These are phyloP conservation scores for Myxozyma kluyveri DNA, from an alignment of 805 yeast genomes.

Conservation along the genomic window DNA sequence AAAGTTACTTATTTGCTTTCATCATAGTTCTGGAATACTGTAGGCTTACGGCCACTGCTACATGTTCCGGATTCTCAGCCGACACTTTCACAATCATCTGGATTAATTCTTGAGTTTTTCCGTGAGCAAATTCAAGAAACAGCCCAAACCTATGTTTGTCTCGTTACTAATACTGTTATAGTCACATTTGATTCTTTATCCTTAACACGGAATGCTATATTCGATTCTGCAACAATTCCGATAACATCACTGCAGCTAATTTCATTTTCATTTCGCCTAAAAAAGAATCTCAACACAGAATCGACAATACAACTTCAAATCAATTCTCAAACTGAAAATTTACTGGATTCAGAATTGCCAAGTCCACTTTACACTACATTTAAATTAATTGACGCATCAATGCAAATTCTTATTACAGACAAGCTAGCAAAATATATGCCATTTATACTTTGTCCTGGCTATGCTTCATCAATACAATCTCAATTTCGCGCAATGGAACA, in stretches of 20 bases:
- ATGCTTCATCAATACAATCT: constrained; percentile 10
- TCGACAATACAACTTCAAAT: no score
- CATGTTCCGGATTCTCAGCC: not conserved
- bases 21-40: constrained; percentile 11
- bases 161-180: not conserved
- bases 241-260: constrained; percentile 1
- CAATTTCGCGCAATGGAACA: constrained; percentile 1
- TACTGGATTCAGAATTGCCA: no score
- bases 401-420: constrained; percentile 6
- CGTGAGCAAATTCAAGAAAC: no score
- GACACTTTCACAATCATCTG: not conserved
- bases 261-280: not conserved
- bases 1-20: not conserved
- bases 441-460: constrained; percentile 13
- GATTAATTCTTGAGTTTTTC: no score
- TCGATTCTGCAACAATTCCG: not conserved
- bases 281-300: no score
- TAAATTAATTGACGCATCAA: constrained; percentile 3
- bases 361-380: constrained; percentile 3
- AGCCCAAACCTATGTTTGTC: no score
- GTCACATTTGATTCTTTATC: constrained; percentile 4
- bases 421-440: constrained; percentile 14
- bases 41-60: constrained; percentile 8
- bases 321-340: no score
- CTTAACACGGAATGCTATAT: not conserved